phyloP scores from a whole-genome alignment of 2,329 filamentous ascomycete species.

The Tolypocladium endophyticum region DNA sequence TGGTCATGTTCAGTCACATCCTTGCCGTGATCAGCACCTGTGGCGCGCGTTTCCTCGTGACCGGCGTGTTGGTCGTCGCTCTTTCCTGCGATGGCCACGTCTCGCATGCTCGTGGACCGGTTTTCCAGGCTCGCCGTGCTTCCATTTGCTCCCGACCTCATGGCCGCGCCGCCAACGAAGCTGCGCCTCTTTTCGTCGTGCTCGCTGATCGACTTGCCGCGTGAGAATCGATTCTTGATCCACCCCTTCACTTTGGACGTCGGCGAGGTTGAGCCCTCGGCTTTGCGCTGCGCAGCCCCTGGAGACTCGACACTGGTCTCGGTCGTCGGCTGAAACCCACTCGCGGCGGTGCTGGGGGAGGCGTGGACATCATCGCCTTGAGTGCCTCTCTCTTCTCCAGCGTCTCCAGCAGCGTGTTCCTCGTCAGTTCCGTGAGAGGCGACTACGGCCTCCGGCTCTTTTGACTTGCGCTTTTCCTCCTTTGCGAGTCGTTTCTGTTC shows the following conservation, averaged over 20 bases:
- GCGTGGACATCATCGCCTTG: slow-evolving; percentile 2
- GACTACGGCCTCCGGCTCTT: slow-evolving; percentile 9
- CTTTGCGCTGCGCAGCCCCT: slow-evolving; percentile 4
- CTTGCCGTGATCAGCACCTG: not conserved
- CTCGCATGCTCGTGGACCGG: slow-evolving; percentile 31
- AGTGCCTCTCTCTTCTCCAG: slow-evolving; percentile 4
- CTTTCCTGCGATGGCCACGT: slow-evolving; percentile 35
- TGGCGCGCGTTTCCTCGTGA: not conserved
- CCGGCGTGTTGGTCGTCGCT: slow-evolving; percentile 6
- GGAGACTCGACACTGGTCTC: slow-evolving; percentile 2
- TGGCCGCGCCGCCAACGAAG: slow-evolving; percentile 41
- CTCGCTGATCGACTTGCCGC: slow-evolving; percentile 28
- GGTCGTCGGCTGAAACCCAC: not conserved
- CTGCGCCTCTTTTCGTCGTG: slow-evolving; percentile 24
- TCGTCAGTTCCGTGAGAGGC: slow-evolving; percentile 6
- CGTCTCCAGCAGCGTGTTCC: slow-evolving; percentile 1
- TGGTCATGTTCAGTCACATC: slow-evolving; percentile 11
- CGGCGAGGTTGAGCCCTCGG: slow-evolving; percentile 16
- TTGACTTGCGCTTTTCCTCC: slow-evolving; percentile 41
- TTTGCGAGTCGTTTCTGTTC: slow-evolving; percentile 41
- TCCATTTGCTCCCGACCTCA: slow-evolving; percentile 31
- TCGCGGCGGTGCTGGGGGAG: not conserved
- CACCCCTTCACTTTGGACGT: slow-evolving; percentile 38
- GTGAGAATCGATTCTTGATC: slow-evolving; percentile 43
- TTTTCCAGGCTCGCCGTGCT: slow-evolving; percentile 33